A percentile compares a stretch with the other conserved stretches of the same genome.
phyloP scores from a whole-genome alignment of 768 basidiomycete species.

The Macrocybe gigantea region DNA sequence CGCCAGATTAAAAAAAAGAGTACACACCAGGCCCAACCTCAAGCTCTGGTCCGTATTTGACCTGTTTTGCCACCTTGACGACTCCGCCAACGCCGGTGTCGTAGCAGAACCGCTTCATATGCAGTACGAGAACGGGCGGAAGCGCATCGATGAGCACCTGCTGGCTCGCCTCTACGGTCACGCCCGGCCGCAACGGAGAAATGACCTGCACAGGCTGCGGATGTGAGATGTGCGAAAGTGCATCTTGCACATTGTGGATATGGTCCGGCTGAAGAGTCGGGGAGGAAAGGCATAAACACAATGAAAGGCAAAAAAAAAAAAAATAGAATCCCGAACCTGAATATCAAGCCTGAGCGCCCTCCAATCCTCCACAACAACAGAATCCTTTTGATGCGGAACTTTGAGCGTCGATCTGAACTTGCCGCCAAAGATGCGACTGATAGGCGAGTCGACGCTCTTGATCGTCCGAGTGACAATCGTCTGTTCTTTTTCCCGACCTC shows the following conservation, averaged over 20 bases:
- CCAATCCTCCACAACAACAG: slow-evolving; percentile 89
- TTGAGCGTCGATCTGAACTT: slow-evolving; percentile 82
- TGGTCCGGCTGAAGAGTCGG: slow-evolving; percentile 48
- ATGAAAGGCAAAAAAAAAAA: background rate
- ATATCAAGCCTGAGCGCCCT: slow-evolving; percentile 86
- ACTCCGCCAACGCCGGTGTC: slow-evolving; percentile 71
- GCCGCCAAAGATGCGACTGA: slow-evolving; percentile 91
- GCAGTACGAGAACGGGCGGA: slow-evolving; percentile 80
- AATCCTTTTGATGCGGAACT: slow-evolving; percentile 79
- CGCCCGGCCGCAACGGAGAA: slow-evolving; percentile 46
- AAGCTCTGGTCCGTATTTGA: slow-evolving; percentile 73
- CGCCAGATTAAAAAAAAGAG: background rate
- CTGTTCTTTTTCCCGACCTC: slow-evolving; percentile 90
- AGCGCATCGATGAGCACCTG: slow-evolving; percentile 69
- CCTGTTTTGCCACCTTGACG: slow-evolving; percentile 80
- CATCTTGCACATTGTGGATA: slow-evolving; percentile 77
- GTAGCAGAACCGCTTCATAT: slow-evolving; percentile 89
- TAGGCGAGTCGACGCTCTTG: slow-evolving; percentile 77
- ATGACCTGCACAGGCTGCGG: slow-evolving; percentile 80
- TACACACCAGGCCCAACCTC: slow-evolving; percentile 64
- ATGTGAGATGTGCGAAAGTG: slow-evolving; percentile 68
- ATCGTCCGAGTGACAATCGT: slow-evolving; percentile 73
- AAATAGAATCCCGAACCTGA: slow-evolving; percentile 41
- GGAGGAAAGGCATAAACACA: background rate
- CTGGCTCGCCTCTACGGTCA: slow-evolving; percentile 62